Evolutionary conservation across 2,329 filamentous ascomycete genomes (phyloP).

Genomic region (Aureobasidium sp.): DNA sequence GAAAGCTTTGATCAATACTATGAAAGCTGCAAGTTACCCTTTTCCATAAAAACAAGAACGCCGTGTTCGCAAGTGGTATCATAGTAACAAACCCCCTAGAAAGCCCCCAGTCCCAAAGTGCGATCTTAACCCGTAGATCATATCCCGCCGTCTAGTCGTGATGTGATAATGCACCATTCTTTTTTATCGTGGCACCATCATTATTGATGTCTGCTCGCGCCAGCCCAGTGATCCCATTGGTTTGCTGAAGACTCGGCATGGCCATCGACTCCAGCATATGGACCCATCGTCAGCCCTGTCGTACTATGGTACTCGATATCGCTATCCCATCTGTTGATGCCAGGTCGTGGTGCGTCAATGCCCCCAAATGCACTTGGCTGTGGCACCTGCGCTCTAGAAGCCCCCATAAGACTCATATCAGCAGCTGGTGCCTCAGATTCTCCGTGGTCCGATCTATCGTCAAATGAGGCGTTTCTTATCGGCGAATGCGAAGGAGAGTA

Average conservation of each 20-base stretch:
- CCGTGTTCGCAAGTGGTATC: constrained; percentile 5
- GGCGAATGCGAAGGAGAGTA: constrained; percentile 10
- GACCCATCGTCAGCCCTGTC: neutral
- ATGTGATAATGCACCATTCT: neutral
- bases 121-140: neutral
- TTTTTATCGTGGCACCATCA: neutral
- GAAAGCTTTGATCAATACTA: neutral
- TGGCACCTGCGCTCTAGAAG: neutral
- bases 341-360: neutral
- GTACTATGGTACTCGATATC: constrained; percentile 10
- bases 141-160: neutral
- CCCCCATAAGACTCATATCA: neutral
- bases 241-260: neutral
- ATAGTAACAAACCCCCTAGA: neutral
- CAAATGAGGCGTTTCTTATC: neutral
- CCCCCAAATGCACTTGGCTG: constrained; percentile 2
- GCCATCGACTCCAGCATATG: neutral
- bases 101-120: neutral
- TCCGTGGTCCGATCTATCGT: neutral
- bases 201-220: constrained; percentile 10
- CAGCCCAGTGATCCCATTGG: constrained; percentile 13
- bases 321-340: neutral
- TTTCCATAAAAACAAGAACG: neutral
- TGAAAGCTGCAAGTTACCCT: neutral
- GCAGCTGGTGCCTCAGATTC: neutral